Evolutionary conservation across 306 rosid genomes (phyloP).

Genomic region (Mimosa pudica): DNA sequence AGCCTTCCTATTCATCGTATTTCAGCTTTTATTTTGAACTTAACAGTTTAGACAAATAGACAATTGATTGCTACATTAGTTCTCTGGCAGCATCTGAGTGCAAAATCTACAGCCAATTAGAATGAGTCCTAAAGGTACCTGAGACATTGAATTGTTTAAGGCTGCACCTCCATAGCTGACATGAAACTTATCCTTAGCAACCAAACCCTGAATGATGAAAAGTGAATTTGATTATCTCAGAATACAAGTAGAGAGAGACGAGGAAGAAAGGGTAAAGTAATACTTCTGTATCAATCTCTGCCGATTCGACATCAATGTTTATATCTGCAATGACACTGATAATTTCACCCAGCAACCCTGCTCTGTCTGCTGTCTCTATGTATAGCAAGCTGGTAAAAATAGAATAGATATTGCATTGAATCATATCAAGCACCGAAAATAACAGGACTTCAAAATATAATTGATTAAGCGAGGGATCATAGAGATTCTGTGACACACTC

Average conservation of each 20-base stretch:
- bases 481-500: background rate
- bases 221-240: conserved; percentile 27
- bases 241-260: conserved; percentile 19
- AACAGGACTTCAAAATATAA: background rate
- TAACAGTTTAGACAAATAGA: background rate
- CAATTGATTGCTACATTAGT: background rate
- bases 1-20: background rate
- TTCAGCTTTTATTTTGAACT: background rate
- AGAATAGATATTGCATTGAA: conserved; percentile 34
- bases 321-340: conserved; percentile 81
- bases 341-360: conserved; percentile 87
- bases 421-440: conserved; percentile 30
- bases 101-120: conserved; percentile 15
- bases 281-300: conserved; percentile 95
- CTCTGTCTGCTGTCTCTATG: conserved; percentile 91
- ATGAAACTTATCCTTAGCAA: conserved; percentile 91
- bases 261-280: conserved; percentile 23
- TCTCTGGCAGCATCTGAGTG: conserved; percentile 1
- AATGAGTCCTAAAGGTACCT: conserved; percentile 52
- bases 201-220: conserved; percentile 70
- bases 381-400: conserved; percentile 69
- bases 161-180: conserved; percentile 93
- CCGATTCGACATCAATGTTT: conserved; percentile 94
- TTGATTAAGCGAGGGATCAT: background rate
- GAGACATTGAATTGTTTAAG: conserved; percentile 77